phyloP scores from a whole-genome alignment of 306 rosid species.

The Clitoria ternatea region DNA sequence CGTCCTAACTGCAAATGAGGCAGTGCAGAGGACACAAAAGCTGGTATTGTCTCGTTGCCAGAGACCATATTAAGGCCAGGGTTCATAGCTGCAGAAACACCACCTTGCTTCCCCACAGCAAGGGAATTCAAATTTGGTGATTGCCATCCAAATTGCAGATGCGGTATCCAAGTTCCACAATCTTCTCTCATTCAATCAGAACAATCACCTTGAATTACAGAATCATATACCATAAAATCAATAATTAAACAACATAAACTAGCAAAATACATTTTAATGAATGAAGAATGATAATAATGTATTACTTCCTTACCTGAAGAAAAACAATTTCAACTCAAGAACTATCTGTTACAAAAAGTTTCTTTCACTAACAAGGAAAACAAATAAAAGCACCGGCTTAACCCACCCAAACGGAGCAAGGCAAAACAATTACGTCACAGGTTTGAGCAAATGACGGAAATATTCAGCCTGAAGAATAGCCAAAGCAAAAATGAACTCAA shows the following conservation, averaged over 20 bases:
- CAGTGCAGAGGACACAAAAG: slow-evolving; percentile 24
- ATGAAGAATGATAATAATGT: not conserved
- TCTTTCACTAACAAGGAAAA: slow-evolving; percentile 53
- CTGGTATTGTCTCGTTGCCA: slow-evolving; percentile 38
- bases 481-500: slow-evolving; percentile 12
- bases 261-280: not conserved
- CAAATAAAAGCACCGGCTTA: slow-evolving; percentile 58
- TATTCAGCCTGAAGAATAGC: slow-evolving; percentile 74
- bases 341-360: slow-evolving; percentile 37
- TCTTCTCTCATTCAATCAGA: slow-evolving; percentile 69
- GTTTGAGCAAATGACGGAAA: slow-evolving; percentile 91
- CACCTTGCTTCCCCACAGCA: slow-evolving; percentile 41
- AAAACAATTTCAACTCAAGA: slow-evolving; percentile 38
- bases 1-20: slow-evolving; percentile 41
- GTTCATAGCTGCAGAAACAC: slow-evolving; percentile 31
- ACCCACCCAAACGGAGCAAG: slow-evolving; percentile 37
- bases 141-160: slow-evolving; percentile 44
- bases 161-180: slow-evolving; percentile 50
- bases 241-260: not conserved
- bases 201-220: slow-evolving; percentile 44
- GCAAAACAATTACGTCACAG: slow-evolving; percentile 72
- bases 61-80: slow-evolving; percentile 31
- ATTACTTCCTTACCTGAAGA: slow-evolving; percentile 84
- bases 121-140: slow-evolving; percentile 40
- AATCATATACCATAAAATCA: not conserved